Evolutionary conservation across 208 protist species (phyloP), one percentile per base, ranked within the genome.

Genomic region (Acanthamoeba lenticulata): DNA sequence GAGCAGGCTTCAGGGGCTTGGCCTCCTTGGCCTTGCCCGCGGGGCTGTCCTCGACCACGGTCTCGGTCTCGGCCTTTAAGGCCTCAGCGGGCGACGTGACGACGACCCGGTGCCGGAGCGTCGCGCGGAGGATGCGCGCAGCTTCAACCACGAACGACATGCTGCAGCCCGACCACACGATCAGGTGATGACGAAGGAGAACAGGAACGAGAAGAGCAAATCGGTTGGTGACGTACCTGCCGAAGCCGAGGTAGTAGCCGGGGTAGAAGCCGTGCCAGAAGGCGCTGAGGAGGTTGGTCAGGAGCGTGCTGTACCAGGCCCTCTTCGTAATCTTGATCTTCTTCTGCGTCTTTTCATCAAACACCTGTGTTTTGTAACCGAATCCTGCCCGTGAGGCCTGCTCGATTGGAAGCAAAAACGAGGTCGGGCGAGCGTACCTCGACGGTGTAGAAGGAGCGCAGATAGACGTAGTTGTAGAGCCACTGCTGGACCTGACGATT

Each of bases 191-290:
- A 77, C 2, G 32, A 21, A 77, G 34, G 4, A 77, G 1, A 9
- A 65, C 7, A n/a, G 4, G 1, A 34, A n/a, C 15, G 5, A n/a
- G 32, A 19, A 19, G 0, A 19, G 47, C 21, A 55, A 24, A 9
- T 24, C 11, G 15, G 52, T 21, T 60, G 47, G 52, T 21, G 55
- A 62, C 19, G 65, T 45, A 79, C 69, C 69, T 79, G 32, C 36
- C 69, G 36, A 79, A 79, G 69, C 69, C 69, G 52, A 94, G 57
- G 34, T 96, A 96, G 88, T 94, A 96, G 47, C 95, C 95, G 47
- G 95, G 95, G 44, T 96, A 96, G 86, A 96, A 96, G 67, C 95
- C 95, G 34, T 96, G 95, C 95, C 95, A 96, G 52, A 96, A 95
- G 6, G 95, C 95, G 52, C 88, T 94, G 49, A 79, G 49, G 1